phyloP scores from a whole-genome alignment of 2,329 filamentous ascomycete genomes.

The Aureobasidium sp. region DNA sequence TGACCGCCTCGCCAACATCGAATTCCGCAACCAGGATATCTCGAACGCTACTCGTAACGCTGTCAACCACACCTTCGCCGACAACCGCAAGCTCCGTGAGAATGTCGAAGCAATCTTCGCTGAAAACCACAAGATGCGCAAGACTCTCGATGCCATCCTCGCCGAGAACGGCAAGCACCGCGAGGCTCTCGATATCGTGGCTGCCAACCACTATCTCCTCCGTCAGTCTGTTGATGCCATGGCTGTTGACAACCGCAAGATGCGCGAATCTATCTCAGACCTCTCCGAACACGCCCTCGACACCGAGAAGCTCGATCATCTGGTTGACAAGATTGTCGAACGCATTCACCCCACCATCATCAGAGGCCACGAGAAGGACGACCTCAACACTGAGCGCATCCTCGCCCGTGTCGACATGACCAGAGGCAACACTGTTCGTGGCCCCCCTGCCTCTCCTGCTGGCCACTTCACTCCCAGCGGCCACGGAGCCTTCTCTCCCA shows the following conservation, averaged over 20 bases:
- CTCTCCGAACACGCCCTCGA: background rate
- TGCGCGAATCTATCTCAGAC: background rate
- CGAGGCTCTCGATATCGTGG: background rate
- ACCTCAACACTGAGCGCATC: background rate
- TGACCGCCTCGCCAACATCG: background rate
- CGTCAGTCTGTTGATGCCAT: background rate
- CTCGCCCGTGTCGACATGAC: background rate
- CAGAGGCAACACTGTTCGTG: background rate
- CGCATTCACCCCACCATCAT: background rate
- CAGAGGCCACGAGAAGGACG: background rate
- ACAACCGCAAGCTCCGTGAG: background rate
- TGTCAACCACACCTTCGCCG: background rate
- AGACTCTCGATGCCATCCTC: background rate
- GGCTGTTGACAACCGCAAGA: background rate
- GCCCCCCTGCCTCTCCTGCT: background rate
- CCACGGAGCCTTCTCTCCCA: background rate
- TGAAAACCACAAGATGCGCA: background rate
- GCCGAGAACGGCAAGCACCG: background rate
- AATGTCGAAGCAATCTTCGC: background rate
- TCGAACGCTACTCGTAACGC: no score
- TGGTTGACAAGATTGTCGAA: background rate
- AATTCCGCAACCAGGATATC: background rate
- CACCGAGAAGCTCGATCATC: background rate
- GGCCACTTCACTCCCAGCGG: background rate
- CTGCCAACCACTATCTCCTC: background rate